Evolutionary conservation across 2,329 filamentous ascomycete species (phyloP), one percentile per base, ranked within the genome.

Genomic region (Teratosphaeria nubilosa): DNA sequence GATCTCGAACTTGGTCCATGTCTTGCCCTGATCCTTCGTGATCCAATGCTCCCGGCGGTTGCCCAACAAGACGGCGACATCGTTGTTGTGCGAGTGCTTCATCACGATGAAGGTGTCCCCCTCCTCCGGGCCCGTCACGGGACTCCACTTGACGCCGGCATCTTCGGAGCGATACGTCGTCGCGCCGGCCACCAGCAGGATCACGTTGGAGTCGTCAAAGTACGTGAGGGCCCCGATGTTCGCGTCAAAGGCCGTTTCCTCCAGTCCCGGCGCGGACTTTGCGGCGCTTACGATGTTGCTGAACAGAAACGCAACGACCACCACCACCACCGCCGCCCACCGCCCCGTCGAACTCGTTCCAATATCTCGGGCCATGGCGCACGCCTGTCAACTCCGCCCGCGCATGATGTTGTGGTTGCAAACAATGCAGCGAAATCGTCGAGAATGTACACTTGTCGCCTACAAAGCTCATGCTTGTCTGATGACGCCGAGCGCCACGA

Each of bases 121-220:
- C 57, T 86, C 81, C 24, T 84, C 82, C 58, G 91, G 79, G 53
- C 79, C 82, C 30, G 84, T 74, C 62, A 92, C 77, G 61, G 69
- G 76, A 51, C 82, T 75, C 92, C 94, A 99, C 52, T 77, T 82
- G 65, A 82, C 82, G 64, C 94, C 95, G 45, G 88, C 91, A 75
- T 97, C 84, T 53, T 80, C 79, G 51, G 92, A 95, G 60, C 89
- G 86, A 73, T 86, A 91, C 55, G 95, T 79, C 62, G 83, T 84
- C 60, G 81, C 79, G 48, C 81, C 80, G 14, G 79, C 73, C 66
- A 87, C 85, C 69, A 90, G 85, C 52, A 97, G 75, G 59, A 95
- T 79, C 55, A 87, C 83, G 71, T 96, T 86, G 64, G 89, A 91
- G 72, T 92, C 89, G 69, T 94, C 86, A 70, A 99, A 97, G 75